Evolutionary conservation across 73 alveolate genomes (phyloP).

Genomic region (Paramecium octaurelia): DNA sequence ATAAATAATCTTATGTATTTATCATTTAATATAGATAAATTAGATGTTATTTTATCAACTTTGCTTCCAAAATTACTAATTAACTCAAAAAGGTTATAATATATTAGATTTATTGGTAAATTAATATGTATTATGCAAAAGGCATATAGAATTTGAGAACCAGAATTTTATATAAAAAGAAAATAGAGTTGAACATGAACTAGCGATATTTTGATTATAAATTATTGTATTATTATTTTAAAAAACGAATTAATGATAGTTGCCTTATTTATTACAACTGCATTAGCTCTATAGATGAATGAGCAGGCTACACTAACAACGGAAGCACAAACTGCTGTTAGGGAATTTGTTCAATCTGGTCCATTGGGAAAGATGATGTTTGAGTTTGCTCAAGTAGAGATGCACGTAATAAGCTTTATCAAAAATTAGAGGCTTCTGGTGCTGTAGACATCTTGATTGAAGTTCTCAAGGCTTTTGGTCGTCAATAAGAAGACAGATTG

Average conservation of each 20-base stretch:
- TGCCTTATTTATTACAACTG: constrained; percentile 6
- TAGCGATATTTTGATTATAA: background rate
- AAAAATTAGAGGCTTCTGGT: constrained; percentile 49
- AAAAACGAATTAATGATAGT: constrained; percentile 26
- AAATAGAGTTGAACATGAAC: background rate
- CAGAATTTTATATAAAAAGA: background rate
- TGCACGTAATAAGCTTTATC: constrained; percentile 26
- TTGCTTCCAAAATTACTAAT: no score
- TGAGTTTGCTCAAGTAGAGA: constrained; percentile 32
- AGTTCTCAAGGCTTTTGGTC: constrained; percentile 48
- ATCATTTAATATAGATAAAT: background rate
- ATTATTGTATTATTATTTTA: background rate
- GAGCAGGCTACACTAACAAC: background rate
- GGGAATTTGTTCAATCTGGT: background rate
- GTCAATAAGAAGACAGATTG: constrained; percentile 35
- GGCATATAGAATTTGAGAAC: background rate
- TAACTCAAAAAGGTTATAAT: background rate
- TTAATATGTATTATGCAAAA: background rate
- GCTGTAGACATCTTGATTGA: constrained; percentile 49
- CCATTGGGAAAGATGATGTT: constrained; percentile 46
- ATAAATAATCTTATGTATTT: background rate
- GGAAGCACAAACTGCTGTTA: background rate
- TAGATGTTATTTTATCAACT: background rate
- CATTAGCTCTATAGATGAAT: constrained; percentile 1
- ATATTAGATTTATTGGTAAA: background rate